Evolutionary conservation across 1,139 yeast species (phyloP).

Genomic region (Candida sp.): DNA sequence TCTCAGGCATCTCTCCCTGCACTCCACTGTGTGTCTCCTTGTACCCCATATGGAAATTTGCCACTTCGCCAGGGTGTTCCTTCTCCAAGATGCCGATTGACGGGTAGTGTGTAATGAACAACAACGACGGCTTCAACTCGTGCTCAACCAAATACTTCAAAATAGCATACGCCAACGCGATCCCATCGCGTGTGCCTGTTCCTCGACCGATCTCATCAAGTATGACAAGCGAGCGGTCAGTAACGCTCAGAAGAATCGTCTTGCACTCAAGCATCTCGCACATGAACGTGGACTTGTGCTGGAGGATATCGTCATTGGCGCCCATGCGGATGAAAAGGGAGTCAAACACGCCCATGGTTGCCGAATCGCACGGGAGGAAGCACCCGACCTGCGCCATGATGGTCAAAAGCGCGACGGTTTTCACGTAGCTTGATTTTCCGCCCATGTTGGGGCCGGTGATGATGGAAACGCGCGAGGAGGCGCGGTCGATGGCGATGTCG

Average conservation of each 20-base stretch:
- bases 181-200: slow-evolving; percentile 91
- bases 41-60: slow-evolving; percentile 80
- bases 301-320: slow-evolving; percentile 69
- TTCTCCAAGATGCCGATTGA: slow-evolving; percentile 59
- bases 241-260: slow-evolving; percentile 50
- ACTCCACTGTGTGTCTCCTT: slow-evolving; percentile 41
- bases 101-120: slow-evolving; percentile 94
- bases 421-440: slow-evolving; percentile 72
- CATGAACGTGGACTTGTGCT: slow-evolving; percentile 78
- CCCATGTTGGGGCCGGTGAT: slow-evolving; percentile 75
- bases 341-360: slow-evolving; percentile 62
- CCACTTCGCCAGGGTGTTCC: slow-evolving; percentile 41
- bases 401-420: slow-evolving; percentile 62
- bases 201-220: slow-evolving; percentile 91
- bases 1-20: slow-evolving; percentile 38
- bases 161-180: slow-evolving; percentile 82
- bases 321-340: slow-evolving; percentile 69
- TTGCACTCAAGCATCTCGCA: slow-evolving; percentile 73
- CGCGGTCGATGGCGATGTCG: slow-evolving; percentile 53
- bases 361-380: slow-evolving; percentile 43
- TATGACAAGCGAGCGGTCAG: slow-evolving; percentile 59
- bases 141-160: slow-evolving; percentile 61
- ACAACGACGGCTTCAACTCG: slow-evolving; percentile 54
- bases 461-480: slow-evolving; percentile 55
- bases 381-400: slow-evolving; percentile 60